Percentiles rank a stretch among this genome's conserved stretches.
phyloP scores from a whole-genome alignment of 1,284 basidiomycete genomes.

The Acaromyces ingoldii region DNA sequence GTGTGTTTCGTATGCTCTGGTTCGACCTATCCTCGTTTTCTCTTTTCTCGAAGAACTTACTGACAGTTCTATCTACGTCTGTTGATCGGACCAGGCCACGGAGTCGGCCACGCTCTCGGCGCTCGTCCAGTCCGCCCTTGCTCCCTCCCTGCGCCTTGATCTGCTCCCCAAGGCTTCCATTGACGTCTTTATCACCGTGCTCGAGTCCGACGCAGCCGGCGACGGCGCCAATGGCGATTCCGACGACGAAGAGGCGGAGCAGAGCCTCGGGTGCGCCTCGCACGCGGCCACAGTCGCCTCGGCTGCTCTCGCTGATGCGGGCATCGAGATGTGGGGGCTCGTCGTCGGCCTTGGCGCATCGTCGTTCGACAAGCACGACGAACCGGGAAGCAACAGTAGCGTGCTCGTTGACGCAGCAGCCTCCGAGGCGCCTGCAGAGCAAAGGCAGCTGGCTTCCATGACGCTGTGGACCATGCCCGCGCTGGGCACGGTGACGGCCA shows the following conservation, averaged over 20 bases:
- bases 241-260: conserved; percentile 1
- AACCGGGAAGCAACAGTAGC: conserved; percentile 2
- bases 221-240: conserved; percentile 65
- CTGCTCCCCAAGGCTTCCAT: conserved; percentile 87
- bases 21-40: no score
- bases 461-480: conserved; percentile 81
- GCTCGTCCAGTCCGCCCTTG: conserved; percentile 78
- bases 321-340: conserved; percentile 78
- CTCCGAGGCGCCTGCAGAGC: conserved; percentile 60
- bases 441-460: conserved; percentile 57
- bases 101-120: conserved; percentile 80
- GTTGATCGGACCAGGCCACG: conserved; percentile 72
- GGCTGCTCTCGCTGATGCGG: conserved; percentile 80
- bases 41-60: background rate
- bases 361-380: conserved; percentile 7
- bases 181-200: conserved; percentile 82
- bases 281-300: conserved; percentile 76
- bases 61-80: background rate
- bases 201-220: conserved; percentile 84
- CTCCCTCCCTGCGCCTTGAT: conserved; percentile 79
- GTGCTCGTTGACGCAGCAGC: conserved; percentile 68
- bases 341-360: conserved; percentile 70
- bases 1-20: no score
- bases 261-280: no score
- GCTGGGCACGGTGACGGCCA: conserved; percentile 72